Evolutionary conservation across 129 eudicot genomes (phyloP), one percentile per base, ranked within the genome.

Genomic region (Dittrichia graveolens): DNA sequence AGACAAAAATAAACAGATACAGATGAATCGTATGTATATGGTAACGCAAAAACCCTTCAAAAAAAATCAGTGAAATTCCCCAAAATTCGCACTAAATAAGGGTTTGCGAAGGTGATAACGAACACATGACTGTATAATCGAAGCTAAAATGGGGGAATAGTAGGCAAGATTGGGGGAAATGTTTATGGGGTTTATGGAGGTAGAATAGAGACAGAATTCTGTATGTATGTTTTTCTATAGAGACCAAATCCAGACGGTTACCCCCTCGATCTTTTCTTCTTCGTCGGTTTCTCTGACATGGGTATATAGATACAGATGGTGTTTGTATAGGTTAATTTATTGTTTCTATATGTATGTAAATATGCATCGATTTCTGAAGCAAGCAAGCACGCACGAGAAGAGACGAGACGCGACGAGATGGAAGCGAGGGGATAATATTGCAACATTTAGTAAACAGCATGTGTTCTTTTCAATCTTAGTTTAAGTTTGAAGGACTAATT

Each of bases 341-440:
- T 57, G 38, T 53, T 3, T 54, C 4, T 61, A 31, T 63, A 8
- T 44, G 41, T 12, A 8, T 57, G 55, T 45, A 24, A 24, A 24
- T 24, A 37, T 67, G 70, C 40, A 67, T 75, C 67, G 54, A 65
- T 65, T 65, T 72, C 66, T 67, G 80, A 61, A 61, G 35, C 45
- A 38, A 66, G 67, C 46, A 49, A 24, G 31, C 31, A 24, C 8
- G 14, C 24, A 39, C 47, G 13, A 39, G 47, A 61, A 50, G 69
- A 38, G 49, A 75, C 69, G 82, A 54, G 82, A 81, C 85, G 86
- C 83, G 80, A 67, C 76, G 82, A 24, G 39, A 66, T 46, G 80
- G 72, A 74, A 75, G 67, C 37, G 85, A 67, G 44, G 78, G 61
- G 64, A 61, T 63, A 53, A 80, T 59, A 49, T 46, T 48, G 19